Base-by-base conservation (phyloP, 139 green algal genomes). In the Gonium pectorale region DNA sequence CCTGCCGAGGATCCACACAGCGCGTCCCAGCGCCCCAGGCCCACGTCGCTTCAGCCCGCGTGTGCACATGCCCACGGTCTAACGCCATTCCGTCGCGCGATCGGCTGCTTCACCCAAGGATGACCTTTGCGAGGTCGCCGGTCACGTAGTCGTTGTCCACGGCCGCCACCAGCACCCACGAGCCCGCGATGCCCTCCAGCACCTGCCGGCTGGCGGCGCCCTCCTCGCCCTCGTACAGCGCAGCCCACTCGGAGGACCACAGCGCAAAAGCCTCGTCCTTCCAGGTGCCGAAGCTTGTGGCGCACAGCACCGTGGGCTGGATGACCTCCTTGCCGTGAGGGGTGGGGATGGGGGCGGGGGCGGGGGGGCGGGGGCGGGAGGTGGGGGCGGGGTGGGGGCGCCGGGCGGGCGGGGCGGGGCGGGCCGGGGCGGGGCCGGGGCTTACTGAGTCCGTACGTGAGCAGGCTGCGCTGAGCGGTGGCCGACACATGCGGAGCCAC, bases 181-280 rank as follows among this genome's bases (percentile, higher is more conserved):
- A 88, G 79, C 86, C 78, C 27, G 83, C 74, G 67, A 97, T 93
- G 67, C 80, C 81, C 2, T 91, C 33, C 41, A 98, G 77, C 40
- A 98, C 40, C 67, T 91, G 83, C 38, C 84, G 88, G 0, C 85
- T 87, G 6, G 73, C 43, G 27, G 83, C 90, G 41, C 85, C 92
- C 81, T 94, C 91, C 46, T 93, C 90, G n/a, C 94, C 91, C 46
- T 93, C 91, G 75, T 97, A 97, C 44, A 95, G 64, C 2, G 31
- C 60, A 37, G 54, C 93, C 94, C 94, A 97, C 66, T 97, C 95
- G 24, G 67, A 81, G 8, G 37, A 64, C 95, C 95, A 98, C 71
- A 97, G 64, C 59, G 80, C 90, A 83, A 98, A 98, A 1, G 95
- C 95, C 90, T 98, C 95, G 24, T 96, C 93, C 86, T 95, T 95